A percentile compares a stretch with the other conserved stretches of the same genome.
These are phyloP conservation scores for Trichocomaceae sp. DNA, from an alignment of 2,329 filamentous ascomycete species.

Conservation along the genomic window DNA sequence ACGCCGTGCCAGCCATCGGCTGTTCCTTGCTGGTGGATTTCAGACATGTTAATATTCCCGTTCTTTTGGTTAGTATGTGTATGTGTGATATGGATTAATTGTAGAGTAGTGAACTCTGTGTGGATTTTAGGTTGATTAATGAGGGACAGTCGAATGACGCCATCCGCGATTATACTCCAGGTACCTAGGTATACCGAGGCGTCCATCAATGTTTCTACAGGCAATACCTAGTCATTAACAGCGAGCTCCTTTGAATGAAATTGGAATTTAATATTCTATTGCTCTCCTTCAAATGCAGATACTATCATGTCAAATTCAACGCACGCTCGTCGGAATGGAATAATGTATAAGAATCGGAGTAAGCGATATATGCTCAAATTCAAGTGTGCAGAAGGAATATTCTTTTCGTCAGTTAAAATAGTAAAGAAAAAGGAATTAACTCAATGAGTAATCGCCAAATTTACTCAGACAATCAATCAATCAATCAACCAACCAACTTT, in stretches of 20 bases:
- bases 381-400: background rate
- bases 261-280: background rate
- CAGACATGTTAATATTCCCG: background rate
- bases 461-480: background rate
- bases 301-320: background rate
- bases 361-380: background rate
- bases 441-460: background rate
- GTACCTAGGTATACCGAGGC: no score
- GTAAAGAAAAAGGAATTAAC: background rate
- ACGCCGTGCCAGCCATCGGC: constrained; percentile 45
- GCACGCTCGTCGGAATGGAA: background rate
- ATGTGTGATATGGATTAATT: background rate
- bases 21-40: constrained; percentile 20
- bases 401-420: background rate
- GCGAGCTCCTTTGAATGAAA: background rate
- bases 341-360: background rate
- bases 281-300: background rate
- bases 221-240: no score
- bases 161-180: background rate
- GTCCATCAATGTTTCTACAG: no score
- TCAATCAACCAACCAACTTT: background rate
- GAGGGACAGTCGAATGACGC: background rate
- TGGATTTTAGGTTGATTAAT: background rate
- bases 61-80: background rate
- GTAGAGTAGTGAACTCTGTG: background rate